Evolutionary conservation across 2,329 filamentous ascomycete genomes (phyloP), one percentile per base, ranked within the genome.

Genomic region (Cryoendolithus antarcticus): DNA sequence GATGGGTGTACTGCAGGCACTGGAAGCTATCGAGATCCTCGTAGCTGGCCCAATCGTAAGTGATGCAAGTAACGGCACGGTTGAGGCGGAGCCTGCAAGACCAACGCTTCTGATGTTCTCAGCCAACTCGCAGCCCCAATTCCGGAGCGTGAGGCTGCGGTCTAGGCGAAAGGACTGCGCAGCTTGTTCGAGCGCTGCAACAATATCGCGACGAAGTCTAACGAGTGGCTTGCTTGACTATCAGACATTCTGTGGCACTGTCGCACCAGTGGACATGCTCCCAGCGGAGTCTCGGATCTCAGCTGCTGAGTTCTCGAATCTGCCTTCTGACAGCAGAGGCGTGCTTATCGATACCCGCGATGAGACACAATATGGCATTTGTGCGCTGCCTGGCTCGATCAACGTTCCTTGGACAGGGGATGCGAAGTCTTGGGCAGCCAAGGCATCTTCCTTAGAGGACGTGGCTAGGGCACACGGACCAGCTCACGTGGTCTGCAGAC

Each of bases 1-100:
- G 1, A 95, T 98, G 85, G 91, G 91, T 6, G 79, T 94, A 0
- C 63, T 96, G 40, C 91, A 96, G 64, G 89, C 91, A 0, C 66
- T 93, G 1, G 86, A 96, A 62, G 78, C 85, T 0, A 78, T 96
- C 52, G 91, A 93, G 57, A 29, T 58, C n/a, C 60, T 95, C n/a
- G 70, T 95, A 10, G 70, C 75, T 6, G 57, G 59, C 8, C 32
- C 41, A 8, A 32, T 32, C 29, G 4, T 4, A 27, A 6, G 4
- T 8, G 43, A 37, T 12, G 45, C 6, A 6, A 32, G 31, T 6
- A 4, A 15, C 7, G 13, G 11, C 15, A 28, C 32, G 41, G 41
- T 45, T 24, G 41, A 44, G 24, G 12, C 38, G 11, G 49, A 55
- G 28, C 42, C 48, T 2, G 42, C 47, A 3, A 59, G 57, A 40